Evolutionary conservation across 805 yeast genomes (phyloP), one percentile per base, ranked within the genome.

Genomic region (Nakazawaea anatomiae): DNA sequence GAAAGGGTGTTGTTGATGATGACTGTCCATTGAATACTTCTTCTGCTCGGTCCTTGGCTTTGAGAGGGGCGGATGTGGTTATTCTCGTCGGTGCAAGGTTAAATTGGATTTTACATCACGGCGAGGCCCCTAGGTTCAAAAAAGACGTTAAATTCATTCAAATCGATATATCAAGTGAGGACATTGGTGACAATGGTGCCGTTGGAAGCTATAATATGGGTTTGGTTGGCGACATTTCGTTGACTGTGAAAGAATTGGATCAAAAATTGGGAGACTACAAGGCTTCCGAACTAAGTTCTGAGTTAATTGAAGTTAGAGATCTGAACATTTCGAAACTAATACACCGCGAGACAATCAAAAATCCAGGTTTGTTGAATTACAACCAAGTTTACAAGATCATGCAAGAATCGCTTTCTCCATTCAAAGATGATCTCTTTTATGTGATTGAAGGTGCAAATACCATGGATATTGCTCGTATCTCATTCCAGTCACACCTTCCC

Each of bases 381-480:
- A 73, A 80, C 56, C 72, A 76, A 18, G 85, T 78, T 0, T 81
- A 83, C 61, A 75, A 71, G 14, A 64, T 65, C 0, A 66, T 84
- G 9, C 64, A 81, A 28, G 73, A 73, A 0, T 55, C 67, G 2
- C 63, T 82, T 32, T 53, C 57, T 0, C 58, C 53, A 4, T 53
- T 61, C 35, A 64, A 65, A 44, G 53, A 62, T 6, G 57, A 68
- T 10, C 65, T 77, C 1, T 58, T 81, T 3, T 69, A 75, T 39
- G 75, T 84, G 1, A 73, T 82, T 4, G 90, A 85, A 62, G 90
- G 90, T n/a, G 89, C 90, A 1, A 83, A 83, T 59, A 83, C 89
- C 0, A 84, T 85, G 89, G 90, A 85, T 57, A 71, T 79, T 27
- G 83, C 89, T 1, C 69, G 90, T 45, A 70, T 80, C 9, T 76